Evolutionary conservation across 2,329 filamentous ascomycete genomes (phyloP).

Genomic region (Alternaria sp.): DNA sequence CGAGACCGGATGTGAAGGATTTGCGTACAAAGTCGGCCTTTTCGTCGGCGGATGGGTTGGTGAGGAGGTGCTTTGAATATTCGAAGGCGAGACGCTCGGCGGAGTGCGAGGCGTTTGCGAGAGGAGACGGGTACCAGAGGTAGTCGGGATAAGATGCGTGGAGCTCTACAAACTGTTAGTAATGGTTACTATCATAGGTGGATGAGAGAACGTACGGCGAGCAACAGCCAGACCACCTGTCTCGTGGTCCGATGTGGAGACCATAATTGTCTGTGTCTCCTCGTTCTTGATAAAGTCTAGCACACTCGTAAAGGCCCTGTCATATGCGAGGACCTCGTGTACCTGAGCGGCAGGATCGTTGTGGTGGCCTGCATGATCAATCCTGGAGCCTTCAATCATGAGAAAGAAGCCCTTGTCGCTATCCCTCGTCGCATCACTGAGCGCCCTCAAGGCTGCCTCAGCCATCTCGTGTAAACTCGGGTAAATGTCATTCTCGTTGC

Average conservation of each 20-base stretch:
- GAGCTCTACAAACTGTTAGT: conserved; percentile 58
- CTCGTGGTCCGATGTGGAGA: conserved; percentile 94
- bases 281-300: conserved; percentile 83
- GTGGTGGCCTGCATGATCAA: conserved; percentile 85
- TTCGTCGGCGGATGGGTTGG: conserved; percentile 39
- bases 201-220: conserved; percentile 65
- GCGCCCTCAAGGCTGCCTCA: conserved; percentile 76
- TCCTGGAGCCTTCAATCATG: conserved; percentile 96
- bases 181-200: not conserved
- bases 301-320: conserved; percentile 82
- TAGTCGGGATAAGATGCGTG: conserved; percentile 71
- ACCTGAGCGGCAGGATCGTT: conserved; percentile 65
- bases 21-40: conserved; percentile 69
- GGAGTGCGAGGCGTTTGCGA: conserved; percentile 80
- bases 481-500: conserved; percentile 78
- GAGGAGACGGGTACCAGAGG: conserved; percentile 81
- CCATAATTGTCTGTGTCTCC: conserved; percentile 77
- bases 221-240: conserved; percentile 88
- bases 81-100: conserved; percentile 73
- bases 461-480: conserved; percentile 94
- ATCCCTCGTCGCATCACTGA: conserved; percentile 81
- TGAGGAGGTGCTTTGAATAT: conserved; percentile 67
- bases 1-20: conserved; percentile 74
- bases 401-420: conserved; percentile 95
- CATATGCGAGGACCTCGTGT: conserved; percentile 93